Percentiles rank a stretch among this genome's conserved stretches.
Evolutionary conservation across 331 rosid genomes (phyloP).

Genomic region (Ulmus americana): DNA sequence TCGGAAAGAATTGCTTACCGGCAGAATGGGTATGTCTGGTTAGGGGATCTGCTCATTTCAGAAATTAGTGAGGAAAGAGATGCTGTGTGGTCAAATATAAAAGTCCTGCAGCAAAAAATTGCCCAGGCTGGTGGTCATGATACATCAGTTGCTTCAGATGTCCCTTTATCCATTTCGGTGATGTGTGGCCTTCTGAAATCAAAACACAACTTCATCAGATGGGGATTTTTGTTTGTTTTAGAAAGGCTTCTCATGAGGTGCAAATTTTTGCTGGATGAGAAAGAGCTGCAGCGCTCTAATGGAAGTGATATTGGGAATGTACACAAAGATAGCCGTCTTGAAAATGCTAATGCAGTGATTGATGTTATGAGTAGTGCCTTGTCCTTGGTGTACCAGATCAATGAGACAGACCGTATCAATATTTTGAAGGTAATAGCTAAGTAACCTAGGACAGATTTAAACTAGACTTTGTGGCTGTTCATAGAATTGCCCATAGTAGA

Average conservation of each 20-base stretch:
- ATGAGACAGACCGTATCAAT: constrained; percentile 86
- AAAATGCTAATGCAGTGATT: constrained; percentile 87
- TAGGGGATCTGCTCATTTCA: constrained; percentile 86
- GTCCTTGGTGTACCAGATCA: constrained; percentile 71
- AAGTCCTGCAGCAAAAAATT: constrained; percentile 64
- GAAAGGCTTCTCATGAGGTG: constrained; percentile 96
- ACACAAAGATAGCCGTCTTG: constrained; percentile 61
- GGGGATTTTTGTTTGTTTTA: constrained; percentile 89
- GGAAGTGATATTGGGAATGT: constrained; percentile 38
- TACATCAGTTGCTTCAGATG: constrained; percentile 54
- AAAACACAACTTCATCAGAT: constrained; percentile 61
- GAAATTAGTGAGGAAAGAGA: constrained; percentile 70
- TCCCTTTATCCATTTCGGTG: constrained; percentile 68
- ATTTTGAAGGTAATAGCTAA: constrained; percentile 72
- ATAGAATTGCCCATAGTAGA: background rate
- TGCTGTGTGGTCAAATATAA: constrained; percentile 66
- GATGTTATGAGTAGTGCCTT: constrained; percentile 91
- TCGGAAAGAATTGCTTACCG: constrained; percentile 80
- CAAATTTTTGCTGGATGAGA: constrained; percentile 89
- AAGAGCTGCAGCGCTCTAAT: constrained; percentile 49
- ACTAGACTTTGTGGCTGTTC: constrained; percentile 5
- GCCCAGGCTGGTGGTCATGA: constrained; percentile 60
- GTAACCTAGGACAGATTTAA: constrained; percentile 22
- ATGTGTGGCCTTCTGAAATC: constrained; percentile 96
- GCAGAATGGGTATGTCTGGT: constrained; percentile 84